These are phyloP conservation scores for Mikania micrantha DNA, from an alignment of 129 eudicot genomes.

Conservation along the genomic window DNA sequence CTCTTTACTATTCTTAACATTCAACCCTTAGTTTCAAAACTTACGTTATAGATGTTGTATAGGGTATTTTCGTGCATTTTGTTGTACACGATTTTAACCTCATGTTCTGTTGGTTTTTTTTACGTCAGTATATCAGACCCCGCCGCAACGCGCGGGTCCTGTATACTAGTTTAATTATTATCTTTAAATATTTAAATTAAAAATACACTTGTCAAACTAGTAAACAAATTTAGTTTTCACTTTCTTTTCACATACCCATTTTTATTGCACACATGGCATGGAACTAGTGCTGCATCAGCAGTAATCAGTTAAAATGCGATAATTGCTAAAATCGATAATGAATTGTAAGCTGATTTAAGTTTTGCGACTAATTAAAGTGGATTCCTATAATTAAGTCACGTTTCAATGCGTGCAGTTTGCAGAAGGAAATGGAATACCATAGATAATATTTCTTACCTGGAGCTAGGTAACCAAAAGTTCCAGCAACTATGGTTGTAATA, in stretches of 20 bases:
- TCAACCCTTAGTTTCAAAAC: no score
- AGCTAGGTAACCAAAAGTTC: constrained; percentile 98
- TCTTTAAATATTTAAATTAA: neutral
- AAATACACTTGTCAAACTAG: neutral
- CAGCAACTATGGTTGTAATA: constrained; percentile 98
- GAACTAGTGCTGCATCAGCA: neutral
- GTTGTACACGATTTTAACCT: no score
- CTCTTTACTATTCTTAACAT: no score
- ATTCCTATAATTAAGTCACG: neutral
- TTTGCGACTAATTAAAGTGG: neutral
- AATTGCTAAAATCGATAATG: neutral
- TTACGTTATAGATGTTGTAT: no score
- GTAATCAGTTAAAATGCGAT: neutral
- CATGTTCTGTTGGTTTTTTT: no score
- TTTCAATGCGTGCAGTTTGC: neutral
- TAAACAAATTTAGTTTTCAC: neutral
- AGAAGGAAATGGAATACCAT: neutral
- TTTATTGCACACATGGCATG: neutral
- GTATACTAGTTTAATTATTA: no score
- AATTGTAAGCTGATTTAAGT: neutral
- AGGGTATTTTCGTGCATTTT: no score
- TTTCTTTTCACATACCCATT: neutral
- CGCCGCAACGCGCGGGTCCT: no score
- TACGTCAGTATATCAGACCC: no score
- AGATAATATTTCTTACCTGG: constrained; percentile 52